These are phyloP conservation scores for Coemansia sp. DNA, from an alignment of 192 early-diverging fungal genomes.

Conservation along the genomic window DNA sequence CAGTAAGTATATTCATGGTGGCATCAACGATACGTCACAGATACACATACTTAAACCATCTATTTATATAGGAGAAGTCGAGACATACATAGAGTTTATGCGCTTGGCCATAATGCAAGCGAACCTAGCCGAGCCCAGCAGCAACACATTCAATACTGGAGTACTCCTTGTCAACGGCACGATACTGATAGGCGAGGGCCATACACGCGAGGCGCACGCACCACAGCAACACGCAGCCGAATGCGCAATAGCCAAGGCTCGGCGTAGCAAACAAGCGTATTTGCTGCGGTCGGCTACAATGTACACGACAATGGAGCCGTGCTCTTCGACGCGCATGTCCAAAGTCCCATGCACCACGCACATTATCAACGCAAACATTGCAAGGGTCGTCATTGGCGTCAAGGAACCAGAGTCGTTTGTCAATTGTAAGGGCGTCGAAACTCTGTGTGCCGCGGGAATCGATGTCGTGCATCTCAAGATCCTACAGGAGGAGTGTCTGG, in stretches of 20 bases:
- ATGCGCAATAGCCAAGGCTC: conserved; percentile 31
- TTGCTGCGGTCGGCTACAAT: conserved; percentile 61
- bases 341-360: conserved; percentile 74
- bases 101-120: conserved; percentile 48
- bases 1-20: conserved; percentile 24
- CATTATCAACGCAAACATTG: conserved; percentile 70
- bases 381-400: conserved; percentile 81
- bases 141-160: conserved; percentile 34
- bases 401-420: conserved; percentile 88
- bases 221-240: conserved; percentile 33
- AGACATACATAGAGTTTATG: conserved; percentile 46
- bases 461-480: conserved; percentile 71
- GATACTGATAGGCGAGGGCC: conserved; percentile 31
- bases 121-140: conserved; percentile 22
- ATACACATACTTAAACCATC: neutral
- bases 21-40: too few species aligned
- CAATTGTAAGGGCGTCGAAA: conserved; percentile 70
- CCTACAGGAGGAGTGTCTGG: conserved; percentile 73
- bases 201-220: conserved; percentile 26
- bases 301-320: conserved; percentile 99
- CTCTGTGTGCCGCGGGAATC: conserved; percentile 71
- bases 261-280: neutral
- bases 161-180: conserved; percentile 34
- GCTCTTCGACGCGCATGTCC: conserved; percentile 72
- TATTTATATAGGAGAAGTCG: conserved; percentile 27